Evolutionary conservation across 352 stramenopile species (phyloP).

Genomic region (Poterioochromonas sp.): DNA sequence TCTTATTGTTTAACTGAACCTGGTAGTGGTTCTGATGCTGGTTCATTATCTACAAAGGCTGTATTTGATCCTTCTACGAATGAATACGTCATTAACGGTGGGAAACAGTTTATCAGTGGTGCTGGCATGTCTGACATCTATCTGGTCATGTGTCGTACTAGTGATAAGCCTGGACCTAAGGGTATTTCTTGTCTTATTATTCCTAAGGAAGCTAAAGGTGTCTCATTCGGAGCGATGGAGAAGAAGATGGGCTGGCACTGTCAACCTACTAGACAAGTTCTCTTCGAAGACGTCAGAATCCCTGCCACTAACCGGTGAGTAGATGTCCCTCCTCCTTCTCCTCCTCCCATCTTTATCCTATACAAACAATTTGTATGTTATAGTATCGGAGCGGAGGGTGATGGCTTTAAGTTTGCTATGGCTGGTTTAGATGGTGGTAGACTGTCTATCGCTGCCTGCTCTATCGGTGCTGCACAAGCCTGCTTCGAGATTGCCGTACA

Average conservation of each 20-base stretch:
- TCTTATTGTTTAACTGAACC: conserved; percentile 51
- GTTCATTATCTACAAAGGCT: conserved; percentile 43
- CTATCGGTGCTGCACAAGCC: conserved; percentile 41
- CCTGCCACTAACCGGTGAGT: conserved; percentile 37
- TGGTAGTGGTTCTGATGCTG: conserved; percentile 43
- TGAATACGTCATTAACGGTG: conserved; percentile 48
- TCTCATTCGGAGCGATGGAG: conserved; percentile 47
- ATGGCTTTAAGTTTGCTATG: conserved; percentile 51
- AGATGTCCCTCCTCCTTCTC: conserved; percentile 44
- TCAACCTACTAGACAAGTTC: conserved; percentile 46
- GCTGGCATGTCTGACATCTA: conserved; percentile 46
- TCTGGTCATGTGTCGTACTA: conserved; percentile 48
- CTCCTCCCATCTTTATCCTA: conserved; percentile 43
- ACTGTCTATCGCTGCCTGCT: conserved; percentile 46
- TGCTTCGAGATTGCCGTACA: conserved; percentile 42
- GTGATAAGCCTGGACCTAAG: conserved; percentile 34
- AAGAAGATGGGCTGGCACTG: conserved; percentile 47
- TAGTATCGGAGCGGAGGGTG: conserved; percentile 45
- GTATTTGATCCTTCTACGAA: conserved; percentile 39
- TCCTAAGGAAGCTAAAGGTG: conserved; percentile 40
- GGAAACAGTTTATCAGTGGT: conserved; percentile 49
- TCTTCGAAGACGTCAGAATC: conserved; percentile 45
- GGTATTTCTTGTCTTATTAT: conserved; percentile 48
- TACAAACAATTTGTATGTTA: conserved; percentile 39
- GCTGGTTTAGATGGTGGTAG: conserved; percentile 45